A percentile compares a stretch with the other conserved stretches of the same genome.
Conservation (phyloP, 1,139 yeast genomes). For the Taphrina wiesneri region DNA sequence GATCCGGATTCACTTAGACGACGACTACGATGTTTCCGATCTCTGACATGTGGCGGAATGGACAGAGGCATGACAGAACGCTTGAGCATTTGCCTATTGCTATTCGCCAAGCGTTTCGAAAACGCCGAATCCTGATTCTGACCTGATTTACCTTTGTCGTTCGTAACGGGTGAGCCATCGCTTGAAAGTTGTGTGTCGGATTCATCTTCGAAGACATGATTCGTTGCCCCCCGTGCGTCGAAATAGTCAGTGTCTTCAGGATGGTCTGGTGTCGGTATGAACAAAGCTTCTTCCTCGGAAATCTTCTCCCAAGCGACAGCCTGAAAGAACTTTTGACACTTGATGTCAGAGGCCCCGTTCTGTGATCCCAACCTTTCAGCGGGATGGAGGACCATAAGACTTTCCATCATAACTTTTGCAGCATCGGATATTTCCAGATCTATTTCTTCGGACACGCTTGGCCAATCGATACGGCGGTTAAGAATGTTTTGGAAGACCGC, state of each 20-base stretch:
- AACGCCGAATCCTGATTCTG: background rate
- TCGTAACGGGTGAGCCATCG: constrained; percentile 18
- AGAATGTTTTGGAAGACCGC: constrained; percentile 79
- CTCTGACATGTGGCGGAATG: constrained; percentile 60
- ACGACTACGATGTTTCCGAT: constrained; percentile 59
- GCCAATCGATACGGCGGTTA: constrained; percentile 80
- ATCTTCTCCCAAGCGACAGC: constrained; percentile 74
- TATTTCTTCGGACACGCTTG: constrained; percentile 53
- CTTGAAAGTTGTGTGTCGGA: constrained; percentile 35
- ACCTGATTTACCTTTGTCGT: constrained; percentile 2
- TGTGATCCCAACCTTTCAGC: constrained; percentile 63
- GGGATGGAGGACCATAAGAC: constrained; percentile 65
- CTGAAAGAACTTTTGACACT: constrained; percentile 70
- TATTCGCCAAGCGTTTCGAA: constrained; percentile 14
- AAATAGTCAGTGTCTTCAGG: constrained; percentile 92
- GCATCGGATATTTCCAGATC: constrained; percentile 54
- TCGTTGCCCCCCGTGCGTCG: constrained; percentile 83
- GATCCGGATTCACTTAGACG: constrained; percentile 60
- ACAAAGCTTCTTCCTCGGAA: constrained; percentile 74
- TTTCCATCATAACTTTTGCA: constrained; percentile 72
- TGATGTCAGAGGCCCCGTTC: constrained; percentile 77
- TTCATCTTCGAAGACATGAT: constrained; percentile 51
- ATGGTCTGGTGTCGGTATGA: constrained; percentile 74
- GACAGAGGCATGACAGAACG: constrained; percentile 49
- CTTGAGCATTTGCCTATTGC: constrained; percentile 2